phyloP scores from a whole-genome alignment of 2,329 filamentous ascomycete genomes.

The Alternaria angustiovoidea region DNA sequence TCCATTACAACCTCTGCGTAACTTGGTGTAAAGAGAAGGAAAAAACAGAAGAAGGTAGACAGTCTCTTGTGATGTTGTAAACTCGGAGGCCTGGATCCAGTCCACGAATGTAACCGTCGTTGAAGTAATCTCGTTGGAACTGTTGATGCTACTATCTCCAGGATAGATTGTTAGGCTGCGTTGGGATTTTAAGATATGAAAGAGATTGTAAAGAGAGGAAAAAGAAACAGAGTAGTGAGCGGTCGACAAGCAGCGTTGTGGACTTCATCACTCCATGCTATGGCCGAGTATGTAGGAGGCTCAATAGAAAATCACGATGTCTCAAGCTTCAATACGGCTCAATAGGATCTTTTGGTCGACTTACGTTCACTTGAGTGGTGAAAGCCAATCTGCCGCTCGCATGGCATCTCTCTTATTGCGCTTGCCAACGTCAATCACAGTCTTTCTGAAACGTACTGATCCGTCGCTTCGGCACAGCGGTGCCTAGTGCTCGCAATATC shows the following conservation, averaged over 20 bases:
- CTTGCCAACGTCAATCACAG: conserved; percentile 9
- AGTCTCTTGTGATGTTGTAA: neutral
- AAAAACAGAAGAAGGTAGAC: neutral
- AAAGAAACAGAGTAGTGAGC: neutral
- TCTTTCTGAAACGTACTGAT: conserved; percentile 14
- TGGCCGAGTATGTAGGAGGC: neutral
- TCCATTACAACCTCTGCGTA: neutral
- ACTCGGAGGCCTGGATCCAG: neutral
- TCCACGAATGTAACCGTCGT: neutral
- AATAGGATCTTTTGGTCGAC: conserved; percentile 30
- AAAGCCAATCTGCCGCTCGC: conserved; percentile 18
- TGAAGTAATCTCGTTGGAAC: neutral
- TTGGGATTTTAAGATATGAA: neutral
- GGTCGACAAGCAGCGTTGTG: neutral
- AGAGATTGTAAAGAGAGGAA: conserved; percentile 4
- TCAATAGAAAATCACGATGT: conserved; percentile 19
- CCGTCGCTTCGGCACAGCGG: conserved; percentile 8
- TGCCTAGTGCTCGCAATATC: conserved; percentile 1
- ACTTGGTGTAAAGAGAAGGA: neutral
- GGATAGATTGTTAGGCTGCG: conserved; percentile 3
- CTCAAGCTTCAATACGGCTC: conserved; percentile 34
- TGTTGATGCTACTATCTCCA: conserved; percentile 6
- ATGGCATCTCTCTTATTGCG: neutral
- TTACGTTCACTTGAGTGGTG: conserved; percentile 18
- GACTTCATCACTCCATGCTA: neutral